These are phyloP conservation scores for Acacia melanoxylon DNA, from an alignment of 306 rosid genomes.

Conservation along the genomic window DNA sequence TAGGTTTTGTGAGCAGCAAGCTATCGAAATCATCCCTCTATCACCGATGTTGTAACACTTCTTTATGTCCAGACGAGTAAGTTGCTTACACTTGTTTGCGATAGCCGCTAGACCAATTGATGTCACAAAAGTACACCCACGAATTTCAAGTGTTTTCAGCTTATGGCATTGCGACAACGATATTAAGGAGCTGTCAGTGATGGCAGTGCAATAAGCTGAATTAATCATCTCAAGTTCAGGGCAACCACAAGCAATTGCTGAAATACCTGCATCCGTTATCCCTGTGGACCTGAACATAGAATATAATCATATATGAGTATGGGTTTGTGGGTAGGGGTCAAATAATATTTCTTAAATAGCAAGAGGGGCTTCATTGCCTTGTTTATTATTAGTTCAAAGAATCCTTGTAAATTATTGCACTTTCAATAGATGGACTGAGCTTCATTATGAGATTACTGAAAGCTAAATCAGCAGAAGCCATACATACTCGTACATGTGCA, in stretches of 20 bases:
- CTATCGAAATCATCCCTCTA: slow-evolving; percentile 74
- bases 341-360: not conserved
- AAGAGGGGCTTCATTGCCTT: not conserved
- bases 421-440: not conserved
- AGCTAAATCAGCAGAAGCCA: not conserved
- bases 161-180: slow-evolving; percentile 66
- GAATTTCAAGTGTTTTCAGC: slow-evolving; percentile 70
- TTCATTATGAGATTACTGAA: not conserved
- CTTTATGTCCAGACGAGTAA: slow-evolving; percentile 73
- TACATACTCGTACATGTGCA: not conserved
- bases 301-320: slow-evolving; percentile 6
- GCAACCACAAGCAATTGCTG: slow-evolving; percentile 75
- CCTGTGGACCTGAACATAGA: slow-evolving; percentile 63
- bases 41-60: slow-evolving; percentile 77
- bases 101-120: slow-evolving; percentile 69
- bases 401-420: not conserved
- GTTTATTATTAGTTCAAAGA: not conserved
- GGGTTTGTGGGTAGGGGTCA: not conserved
- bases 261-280: slow-evolving; percentile 74
- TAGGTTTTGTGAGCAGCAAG: slow-evolving; percentile 73
- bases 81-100: slow-evolving; percentile 68
- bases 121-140: slow-evolving; percentile 78
- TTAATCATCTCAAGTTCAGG: slow-evolving; percentile 77
- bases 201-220: slow-evolving; percentile 71
- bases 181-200: slow-evolving; percentile 61